Conservation (phyloP, 306 rosid species). For the Hippophae gyantsensis region DNA sequence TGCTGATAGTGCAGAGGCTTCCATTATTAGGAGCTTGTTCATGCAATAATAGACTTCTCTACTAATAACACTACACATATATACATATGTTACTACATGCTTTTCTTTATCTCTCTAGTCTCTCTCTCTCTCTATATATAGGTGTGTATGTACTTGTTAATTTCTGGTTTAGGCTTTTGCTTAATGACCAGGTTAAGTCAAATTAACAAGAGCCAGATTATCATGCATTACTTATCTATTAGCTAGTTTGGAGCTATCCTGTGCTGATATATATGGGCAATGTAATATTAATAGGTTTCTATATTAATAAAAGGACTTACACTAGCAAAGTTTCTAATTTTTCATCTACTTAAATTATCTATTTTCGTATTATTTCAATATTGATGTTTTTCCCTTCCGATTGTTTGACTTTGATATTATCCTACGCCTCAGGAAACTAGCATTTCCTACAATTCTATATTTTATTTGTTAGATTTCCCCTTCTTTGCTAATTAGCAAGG, state of each 20-base stretch:
- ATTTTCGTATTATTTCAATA: too few relatives aligned
- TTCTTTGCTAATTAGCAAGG: too few relatives aligned
- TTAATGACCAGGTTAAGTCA: conserved; percentile 27
- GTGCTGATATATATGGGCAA: background rate
- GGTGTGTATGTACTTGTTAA: conserved; percentile 10
- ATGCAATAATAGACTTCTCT: conserved; percentile 49
- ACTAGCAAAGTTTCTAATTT: conserved; percentile 18
- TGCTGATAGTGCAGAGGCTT: conserved; percentile 84
- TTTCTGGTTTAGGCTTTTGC: conserved; percentile 3
- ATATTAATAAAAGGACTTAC: conserved; percentile 25
- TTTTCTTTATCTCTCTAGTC: conserved; percentile 18
- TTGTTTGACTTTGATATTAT: too few relatives aligned
- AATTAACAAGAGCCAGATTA: background rate
- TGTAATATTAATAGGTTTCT: conserved; percentile 15
- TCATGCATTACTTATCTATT: background rate
- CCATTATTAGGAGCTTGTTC: conserved; percentile 86
- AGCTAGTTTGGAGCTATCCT: conserved; percentile 3
- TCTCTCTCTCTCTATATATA: conserved; percentile 23
- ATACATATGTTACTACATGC: conserved; percentile 8
- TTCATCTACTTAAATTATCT: too few relatives aligned
- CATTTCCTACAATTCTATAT: too few relatives aligned
- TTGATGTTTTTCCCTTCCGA: too few relatives aligned
- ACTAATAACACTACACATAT: background rate
- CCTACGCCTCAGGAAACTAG: too few relatives aligned
- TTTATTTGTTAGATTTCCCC: too few relatives aligned